Conservation (phyloP, 208 protist species). For the Tetramitus jugosus region DNA sequence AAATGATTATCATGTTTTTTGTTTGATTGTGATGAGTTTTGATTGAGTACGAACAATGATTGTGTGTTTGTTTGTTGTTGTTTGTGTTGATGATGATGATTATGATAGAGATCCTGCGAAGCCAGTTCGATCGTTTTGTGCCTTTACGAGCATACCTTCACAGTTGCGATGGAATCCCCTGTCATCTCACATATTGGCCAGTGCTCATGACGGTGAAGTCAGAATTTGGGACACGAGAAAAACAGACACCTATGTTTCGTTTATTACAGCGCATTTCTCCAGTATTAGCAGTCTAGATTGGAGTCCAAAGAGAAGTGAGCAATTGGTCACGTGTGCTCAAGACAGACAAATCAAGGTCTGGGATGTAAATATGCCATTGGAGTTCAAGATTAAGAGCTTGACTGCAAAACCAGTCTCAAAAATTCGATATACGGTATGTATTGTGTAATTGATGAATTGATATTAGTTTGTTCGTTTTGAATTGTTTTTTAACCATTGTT, state of each 20-base stretch:
- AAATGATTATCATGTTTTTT: too few species aligned
- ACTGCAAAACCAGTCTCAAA: background rate
- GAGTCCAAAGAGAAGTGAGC: background rate
- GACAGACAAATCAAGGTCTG: background rate
- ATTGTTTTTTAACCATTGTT: too few species aligned
- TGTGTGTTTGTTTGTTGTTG: too few species aligned
- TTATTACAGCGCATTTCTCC: background rate
- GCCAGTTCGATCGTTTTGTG: background rate
- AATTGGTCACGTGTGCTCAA: background rate
- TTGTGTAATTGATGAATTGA: too few species aligned
- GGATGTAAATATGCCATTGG: background rate
- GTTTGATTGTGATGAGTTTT: too few species aligned
- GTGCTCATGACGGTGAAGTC: background rate
- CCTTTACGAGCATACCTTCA: background rate
- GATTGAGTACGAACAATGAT: too few species aligned
- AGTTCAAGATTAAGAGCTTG: background rate
- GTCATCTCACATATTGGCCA: background rate
- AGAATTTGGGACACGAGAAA: background rate
- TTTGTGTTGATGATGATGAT: background rate
- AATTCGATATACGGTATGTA: background rate
- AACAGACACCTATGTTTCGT: background rate
- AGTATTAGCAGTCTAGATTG: background rate
- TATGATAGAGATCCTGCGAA: background rate
- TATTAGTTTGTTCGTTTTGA: too few species aligned
- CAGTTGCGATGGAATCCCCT: background rate